Evolutionary conservation across 768 basidiomycete genomes (phyloP).

Genomic region (Pisolithus microcarpus): DNA sequence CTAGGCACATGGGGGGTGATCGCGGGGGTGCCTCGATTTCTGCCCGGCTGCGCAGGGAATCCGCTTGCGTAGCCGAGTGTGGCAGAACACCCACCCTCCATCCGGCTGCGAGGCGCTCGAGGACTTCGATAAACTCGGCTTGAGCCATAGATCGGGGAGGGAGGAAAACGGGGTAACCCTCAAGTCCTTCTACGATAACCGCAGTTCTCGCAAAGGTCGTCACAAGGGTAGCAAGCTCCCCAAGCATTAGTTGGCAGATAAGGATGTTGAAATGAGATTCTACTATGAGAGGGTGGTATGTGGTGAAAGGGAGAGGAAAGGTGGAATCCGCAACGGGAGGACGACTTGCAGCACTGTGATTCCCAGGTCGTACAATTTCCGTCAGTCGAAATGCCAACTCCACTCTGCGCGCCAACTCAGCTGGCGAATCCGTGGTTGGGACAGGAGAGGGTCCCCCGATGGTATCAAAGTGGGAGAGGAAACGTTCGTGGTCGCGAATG

Average conservation of each 20-base stretch:
- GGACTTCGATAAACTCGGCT: slow-evolving; percentile 79
- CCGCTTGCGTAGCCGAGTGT: slow-evolving; percentile 37
- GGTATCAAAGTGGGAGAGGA: slow-evolving; percentile 76
- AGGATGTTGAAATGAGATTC: slow-evolving; percentile 81
- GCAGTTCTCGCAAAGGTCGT: slow-evolving; percentile 62
- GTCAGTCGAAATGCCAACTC: slow-evolving; percentile 65
- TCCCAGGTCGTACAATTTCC: slow-evolving; percentile 61
- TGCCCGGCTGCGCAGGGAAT: slow-evolving; percentile 34
- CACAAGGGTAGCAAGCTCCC: slow-evolving; percentile 58
- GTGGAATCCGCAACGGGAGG: slow-evolving; percentile 32
- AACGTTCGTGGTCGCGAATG: slow-evolving; percentile 79
- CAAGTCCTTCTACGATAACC: slow-evolving; percentile 68
- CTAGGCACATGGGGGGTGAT: slow-evolving; percentile 16
- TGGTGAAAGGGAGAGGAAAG: slow-evolving; percentile 63
- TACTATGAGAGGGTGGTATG: slow-evolving; percentile 85
- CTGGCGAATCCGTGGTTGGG: slow-evolving; percentile 9
- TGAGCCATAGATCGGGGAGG: slow-evolving; percentile 86
- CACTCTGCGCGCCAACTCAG: slow-evolving; percentile 44
- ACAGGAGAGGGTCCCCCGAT: slow-evolving; percentile 39
- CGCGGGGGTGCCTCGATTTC: slow-evolving; percentile 34
- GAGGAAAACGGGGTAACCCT: slow-evolving; percentile 83
- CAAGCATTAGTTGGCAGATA: slow-evolving; percentile 69
- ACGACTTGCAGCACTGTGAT: slow-evolving; percentile 30
- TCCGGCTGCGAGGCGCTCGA: slow-evolving; percentile 71
- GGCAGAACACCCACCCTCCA: slow-evolving; percentile 65